A percentile compares a stretch with the other conserved stretches of the same genome.
These are phyloP conservation scores for Dalbergia cochinchinensis DNA, from an alignment of 306 rosid genomes.

Conservation along the genomic window DNA sequence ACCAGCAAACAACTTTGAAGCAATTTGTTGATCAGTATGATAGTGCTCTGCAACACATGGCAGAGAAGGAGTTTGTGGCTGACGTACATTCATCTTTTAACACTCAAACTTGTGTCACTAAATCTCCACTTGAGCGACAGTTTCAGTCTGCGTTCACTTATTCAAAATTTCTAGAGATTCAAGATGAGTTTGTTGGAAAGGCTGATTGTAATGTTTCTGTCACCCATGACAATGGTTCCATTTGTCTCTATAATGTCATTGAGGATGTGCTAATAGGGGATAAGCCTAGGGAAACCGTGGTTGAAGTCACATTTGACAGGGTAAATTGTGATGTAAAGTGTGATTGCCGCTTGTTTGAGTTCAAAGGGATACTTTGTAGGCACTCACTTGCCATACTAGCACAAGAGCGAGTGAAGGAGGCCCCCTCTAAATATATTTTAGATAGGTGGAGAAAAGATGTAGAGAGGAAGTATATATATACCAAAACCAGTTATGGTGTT, in stretches of 20 bases:
- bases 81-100: conserved; percentile 43
- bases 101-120: conserved; percentile 39
- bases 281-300: conserved; percentile 30
- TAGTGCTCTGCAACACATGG: conserved; percentile 44
- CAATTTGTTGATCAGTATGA: conserved; percentile 49
- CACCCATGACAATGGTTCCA: conserved; percentile 20
- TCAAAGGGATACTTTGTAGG: conserved; percentile 53
- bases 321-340: conserved; percentile 40
- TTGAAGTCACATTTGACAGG: conserved; percentile 45
- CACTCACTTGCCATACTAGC: conserved; percentile 51
- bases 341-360: conserved; percentile 46
- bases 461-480: conserved; percentile 40
- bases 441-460: conserved; percentile 49
- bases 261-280: conserved; percentile 41
- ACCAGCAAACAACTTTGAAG: conserved; percentile 42
- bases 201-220: conserved; percentile 43
- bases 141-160: conserved; percentile 43
- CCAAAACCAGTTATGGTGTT: conserved; percentile 45
- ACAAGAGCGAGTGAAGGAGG: conserved; percentile 50
- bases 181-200: conserved; percentile 48
- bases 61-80: conserved; percentile 47
- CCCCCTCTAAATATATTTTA: conserved; percentile 43
- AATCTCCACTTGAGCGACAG: conserved; percentile 45
- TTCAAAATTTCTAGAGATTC: conserved; percentile 47
- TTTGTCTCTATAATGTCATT: conserved; percentile 46